Conservation (phyloP, 78 protist genomes). For the Diacronema lutheri region DNA sequence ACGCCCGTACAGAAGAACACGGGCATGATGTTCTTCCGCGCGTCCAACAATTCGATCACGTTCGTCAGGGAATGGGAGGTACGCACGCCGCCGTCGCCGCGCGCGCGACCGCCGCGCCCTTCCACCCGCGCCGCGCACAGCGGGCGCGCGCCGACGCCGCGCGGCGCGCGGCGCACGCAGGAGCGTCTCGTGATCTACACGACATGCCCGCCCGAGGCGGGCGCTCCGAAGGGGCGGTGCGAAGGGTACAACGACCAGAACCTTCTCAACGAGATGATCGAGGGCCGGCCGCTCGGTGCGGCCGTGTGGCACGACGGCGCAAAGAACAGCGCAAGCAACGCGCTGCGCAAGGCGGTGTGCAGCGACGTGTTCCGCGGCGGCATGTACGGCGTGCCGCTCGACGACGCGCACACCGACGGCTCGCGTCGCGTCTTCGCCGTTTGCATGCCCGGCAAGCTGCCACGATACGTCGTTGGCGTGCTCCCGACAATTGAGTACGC, state of each 20-base stretch:
- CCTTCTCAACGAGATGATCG: no score
- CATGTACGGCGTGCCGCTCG: background rate
- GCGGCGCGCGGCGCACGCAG: background rate
- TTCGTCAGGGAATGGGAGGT: background rate
- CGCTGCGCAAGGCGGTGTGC: background rate
- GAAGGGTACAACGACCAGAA: no score
- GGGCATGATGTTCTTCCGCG: background rate
- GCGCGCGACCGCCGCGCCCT: background rate
- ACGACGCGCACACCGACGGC: background rate
- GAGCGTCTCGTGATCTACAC: background rate
- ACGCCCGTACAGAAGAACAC: background rate
- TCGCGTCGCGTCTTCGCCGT: background rate
- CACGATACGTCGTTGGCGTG: background rate
- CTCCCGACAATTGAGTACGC: background rate
- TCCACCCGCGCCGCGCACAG: background rate
- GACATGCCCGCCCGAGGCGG: background rate
- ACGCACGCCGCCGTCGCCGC: background rate
- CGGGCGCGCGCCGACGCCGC: background rate
- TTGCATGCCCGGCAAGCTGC: background rate
- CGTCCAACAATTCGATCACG: background rate
- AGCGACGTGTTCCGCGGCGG: background rate
- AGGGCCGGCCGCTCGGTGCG: no score
- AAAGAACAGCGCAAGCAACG: background rate
- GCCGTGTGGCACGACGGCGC: no score
- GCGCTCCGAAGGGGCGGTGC: no score